Conservation (phyloP, 768 basidiomycete genomes). For the Amanita pseudoporphyria region DNA sequence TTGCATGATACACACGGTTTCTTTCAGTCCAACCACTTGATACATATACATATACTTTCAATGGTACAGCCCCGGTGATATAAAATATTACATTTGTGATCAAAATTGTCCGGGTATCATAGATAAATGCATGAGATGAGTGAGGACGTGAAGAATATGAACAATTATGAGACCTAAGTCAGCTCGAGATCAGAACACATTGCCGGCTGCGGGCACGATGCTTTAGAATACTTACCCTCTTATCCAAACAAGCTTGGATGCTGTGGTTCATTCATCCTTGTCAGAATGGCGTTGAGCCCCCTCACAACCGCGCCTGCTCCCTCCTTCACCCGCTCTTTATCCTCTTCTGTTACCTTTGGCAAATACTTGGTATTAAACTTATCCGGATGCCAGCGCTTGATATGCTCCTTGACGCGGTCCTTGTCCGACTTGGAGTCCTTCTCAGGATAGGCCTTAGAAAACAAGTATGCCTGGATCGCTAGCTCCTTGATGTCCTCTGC, state of each 20-base stretch:
- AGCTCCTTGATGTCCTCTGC: slow-evolving; percentile 53
- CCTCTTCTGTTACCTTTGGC: slow-evolving; percentile 50
- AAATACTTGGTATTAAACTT: slow-evolving; percentile 66
- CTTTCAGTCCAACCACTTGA: too few species aligned
- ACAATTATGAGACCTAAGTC: not conserved
- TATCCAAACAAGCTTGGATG: slow-evolving; percentile 1
- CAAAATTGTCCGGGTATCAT: not conserved
- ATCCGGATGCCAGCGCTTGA: slow-evolving; percentile 77
- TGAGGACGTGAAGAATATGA: not conserved
- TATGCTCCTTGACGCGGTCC: slow-evolving; percentile 68
- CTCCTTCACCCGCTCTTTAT: slow-evolving; percentile 56
- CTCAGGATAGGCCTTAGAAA: slow-evolving; percentile 44
- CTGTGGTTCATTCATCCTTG: slow-evolving; percentile 27
- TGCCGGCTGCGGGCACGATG: not conserved
- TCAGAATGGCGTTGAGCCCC: slow-evolving; percentile 62
- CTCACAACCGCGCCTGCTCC: slow-evolving; percentile 69
- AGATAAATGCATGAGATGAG: not conserved
- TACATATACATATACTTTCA: too few species aligned
- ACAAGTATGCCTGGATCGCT: slow-evolving; percentile 52
- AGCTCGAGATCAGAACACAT: not conserved
- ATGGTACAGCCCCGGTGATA: too few species aligned
- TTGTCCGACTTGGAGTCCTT: slow-evolving; percentile 45
- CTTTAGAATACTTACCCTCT: not conserved
- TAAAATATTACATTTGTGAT: not conserved
- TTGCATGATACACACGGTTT: too few species aligned